A percentile compares a stretch with the other conserved stretches of the same genome.
Conservation (phyloP, 148 eudicot species). For the Vaccinium darrowii region DNA sequence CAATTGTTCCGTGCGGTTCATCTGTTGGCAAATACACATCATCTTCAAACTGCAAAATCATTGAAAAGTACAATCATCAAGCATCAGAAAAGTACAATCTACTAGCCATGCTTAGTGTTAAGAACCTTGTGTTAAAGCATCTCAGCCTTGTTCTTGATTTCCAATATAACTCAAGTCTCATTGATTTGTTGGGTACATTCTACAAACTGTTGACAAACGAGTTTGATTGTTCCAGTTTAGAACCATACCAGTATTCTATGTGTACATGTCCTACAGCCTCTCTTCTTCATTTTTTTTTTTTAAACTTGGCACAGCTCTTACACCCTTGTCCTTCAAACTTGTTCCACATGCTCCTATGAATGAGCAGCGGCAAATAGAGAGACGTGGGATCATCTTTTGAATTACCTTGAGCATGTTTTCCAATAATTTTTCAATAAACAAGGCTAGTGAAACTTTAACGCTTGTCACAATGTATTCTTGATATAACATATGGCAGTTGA, state of each 20-base stretch:
- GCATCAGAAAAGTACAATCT: neutral
- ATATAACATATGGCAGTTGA: neutral
- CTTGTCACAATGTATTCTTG: neutral
- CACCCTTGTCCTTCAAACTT: neutral
- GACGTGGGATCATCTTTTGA: neutral
- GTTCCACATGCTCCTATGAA: neutral
- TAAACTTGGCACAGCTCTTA: neutral
- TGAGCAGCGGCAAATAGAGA: neutral
- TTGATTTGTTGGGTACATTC: neutral
- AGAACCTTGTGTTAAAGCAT: neutral
- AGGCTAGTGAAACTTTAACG: neutral
- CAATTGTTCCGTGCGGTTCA: constrained; percentile 91
- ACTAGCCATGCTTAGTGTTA: neutral
- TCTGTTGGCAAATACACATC: constrained; percentile 86
- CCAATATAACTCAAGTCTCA: neutral
- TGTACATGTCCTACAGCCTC: neutral
- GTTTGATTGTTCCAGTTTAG: neutral
- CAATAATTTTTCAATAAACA: neutral
- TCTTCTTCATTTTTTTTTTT: neutral
- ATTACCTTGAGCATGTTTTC: neutral
- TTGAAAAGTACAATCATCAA: neutral
- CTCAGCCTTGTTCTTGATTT: neutral
- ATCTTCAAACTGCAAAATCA: constrained; percentile 65
- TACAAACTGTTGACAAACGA: neutral
- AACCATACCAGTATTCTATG: neutral